Evolutionary conservation across 371 early-diverging fungal species (phyloP).

Genomic region (Fennellomyces sp.): DNA sequence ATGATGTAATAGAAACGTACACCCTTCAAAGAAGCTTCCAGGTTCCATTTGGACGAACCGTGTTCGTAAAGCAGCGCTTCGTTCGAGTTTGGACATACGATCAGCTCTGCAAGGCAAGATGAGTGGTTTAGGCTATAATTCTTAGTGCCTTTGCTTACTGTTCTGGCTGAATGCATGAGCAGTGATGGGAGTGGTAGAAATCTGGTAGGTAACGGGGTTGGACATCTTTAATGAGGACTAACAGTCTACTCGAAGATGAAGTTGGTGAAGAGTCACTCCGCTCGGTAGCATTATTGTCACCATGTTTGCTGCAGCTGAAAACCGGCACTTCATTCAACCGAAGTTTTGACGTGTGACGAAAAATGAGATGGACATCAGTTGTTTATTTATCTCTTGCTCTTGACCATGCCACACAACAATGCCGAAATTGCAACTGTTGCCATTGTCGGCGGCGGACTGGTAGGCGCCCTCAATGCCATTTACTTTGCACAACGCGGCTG

Average conservation of each 20-base stretch:
- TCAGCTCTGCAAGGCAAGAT: conserved; percentile 70
- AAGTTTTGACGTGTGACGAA: too few species aligned
- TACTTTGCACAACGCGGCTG: conserved; percentile 94
- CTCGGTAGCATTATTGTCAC: too few species aligned
- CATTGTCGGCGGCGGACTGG: conserved; percentile 93
- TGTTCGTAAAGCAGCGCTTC: conserved; percentile 88
- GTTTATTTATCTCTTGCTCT: not conserved
- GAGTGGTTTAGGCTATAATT: not conserved
- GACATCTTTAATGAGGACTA: conserved; percentile 42
- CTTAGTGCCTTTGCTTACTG: conserved; percentile 32
- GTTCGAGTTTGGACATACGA: conserved; percentile 88
- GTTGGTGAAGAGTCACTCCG: too few species aligned
- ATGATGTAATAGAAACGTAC: conserved; percentile 37
- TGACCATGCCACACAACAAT: not conserved
- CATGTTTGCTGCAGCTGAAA: too few species aligned
- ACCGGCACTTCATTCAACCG: too few species aligned
- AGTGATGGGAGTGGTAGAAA: conserved; percentile 80
- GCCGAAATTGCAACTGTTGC: conserved; percentile 43
- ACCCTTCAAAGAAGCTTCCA: conserved; percentile 75
- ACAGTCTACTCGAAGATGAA: conserved; percentile 13
- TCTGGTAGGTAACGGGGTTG: conserved; percentile 60
- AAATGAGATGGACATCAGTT: too few species aligned
- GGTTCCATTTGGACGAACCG: conserved; percentile 61
- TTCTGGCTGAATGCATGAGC: conserved; percentile 93
- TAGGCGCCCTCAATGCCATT: conserved; percentile 88